Base-by-base conservation (phyloP, 2,329 filamentous ascomycete species). In the Fonsecaea erecta region DNA sequence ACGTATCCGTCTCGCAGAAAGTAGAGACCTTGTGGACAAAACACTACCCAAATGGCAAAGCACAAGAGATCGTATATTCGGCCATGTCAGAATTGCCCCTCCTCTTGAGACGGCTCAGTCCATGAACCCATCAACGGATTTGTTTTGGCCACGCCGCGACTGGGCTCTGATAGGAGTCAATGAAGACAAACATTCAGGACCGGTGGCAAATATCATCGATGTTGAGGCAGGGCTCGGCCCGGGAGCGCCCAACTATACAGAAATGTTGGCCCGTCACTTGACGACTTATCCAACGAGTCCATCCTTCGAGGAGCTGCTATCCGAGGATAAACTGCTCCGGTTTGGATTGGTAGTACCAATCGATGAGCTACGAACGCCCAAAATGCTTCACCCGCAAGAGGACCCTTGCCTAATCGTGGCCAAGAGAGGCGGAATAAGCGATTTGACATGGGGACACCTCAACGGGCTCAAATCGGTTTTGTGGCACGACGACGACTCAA, bases 131-230 rank as follows among this genome's bases (percentile, higher is more conserved):
- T n/a, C 56, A 46, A 30, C n/a, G 28, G 52, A 53, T 34, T 9
- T 40, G 34, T 24, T 32, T 59, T 35, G 56, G 32, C 40, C 56
- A 46, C 24, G 21, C 40, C 34, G 21, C n/a, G 56, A 59, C 26
- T 59, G 56, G 56, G 56, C 56, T 51, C 26, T 59, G 56, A 59
- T 59, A 59, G 40, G 48, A n/a, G 56, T 59, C 56, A 12, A 59
- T 30, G 24, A 30, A 30, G 37, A 26, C 18, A 59, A 59, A 51
- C 37, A 30, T 32, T 18, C 56, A 28, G 37, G 18, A 34, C 18
- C 52, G 52, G 52, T 53, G 24, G 28, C 28, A 30, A 53, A 53
- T 30, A 53, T 24, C 30, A 24, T 53, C 21, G 52, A 53, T 30
- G 28, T 8, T 30, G 28, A 4, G 28, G 8, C 28, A 4, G 28